These are phyloP conservation scores for Botrytis deweyae DNA, from an alignment of 2,329 filamentous ascomycete species.

Conservation along the genomic window DNA sequence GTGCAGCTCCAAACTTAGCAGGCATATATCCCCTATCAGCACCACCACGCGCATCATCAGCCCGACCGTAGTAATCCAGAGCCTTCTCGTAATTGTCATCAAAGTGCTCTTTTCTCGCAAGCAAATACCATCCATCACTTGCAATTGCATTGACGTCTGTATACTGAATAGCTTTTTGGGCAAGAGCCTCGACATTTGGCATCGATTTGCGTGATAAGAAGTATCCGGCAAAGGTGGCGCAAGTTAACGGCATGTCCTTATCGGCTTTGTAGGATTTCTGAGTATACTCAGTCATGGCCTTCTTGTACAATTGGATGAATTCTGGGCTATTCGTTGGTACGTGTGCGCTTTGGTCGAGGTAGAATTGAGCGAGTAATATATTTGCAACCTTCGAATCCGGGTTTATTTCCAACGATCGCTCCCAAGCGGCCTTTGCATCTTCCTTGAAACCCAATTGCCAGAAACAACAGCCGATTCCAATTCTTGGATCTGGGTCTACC, in stretches of 20 bases:
- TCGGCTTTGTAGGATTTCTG: conserved; percentile 93
- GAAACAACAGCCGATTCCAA: conserved; percentile 94
- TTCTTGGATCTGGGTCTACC: conserved; percentile 88
- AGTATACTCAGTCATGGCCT: conserved; percentile 91
- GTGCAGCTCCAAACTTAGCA: conserved; percentile 90
- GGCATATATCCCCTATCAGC: conserved; percentile 89
- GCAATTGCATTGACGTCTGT: conserved; percentile 96
- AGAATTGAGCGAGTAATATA: conserved; percentile 85
- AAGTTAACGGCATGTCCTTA: conserved; percentile 85
- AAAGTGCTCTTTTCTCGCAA: conserved; percentile 89
- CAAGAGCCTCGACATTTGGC: conserved; percentile 78
- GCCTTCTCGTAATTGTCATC: conserved; percentile 72
- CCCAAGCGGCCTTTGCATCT: conserved; percentile 88
- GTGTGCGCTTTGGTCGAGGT: conserved; percentile 81
- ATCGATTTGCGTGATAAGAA: conserved; percentile 82
- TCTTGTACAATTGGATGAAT: conserved; percentile 83
- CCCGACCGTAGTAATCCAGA: conserved; percentile 81
- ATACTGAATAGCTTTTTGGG: conserved; percentile 89
- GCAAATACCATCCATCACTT: conserved; percentile 95
- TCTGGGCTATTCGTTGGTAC: conserved; percentile 80
- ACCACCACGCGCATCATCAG: conserved; percentile 88
- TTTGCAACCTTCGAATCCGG: conserved; percentile 86
- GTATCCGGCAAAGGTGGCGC: conserved; percentile 85
- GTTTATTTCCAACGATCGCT: conserved; percentile 76
- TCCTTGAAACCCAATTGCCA: conserved; percentile 96